These are phyloP conservation scores for Raphidocelis subcapitata DNA, from an alignment of 139 green algal species.

Conservation along the genomic window DNA sequence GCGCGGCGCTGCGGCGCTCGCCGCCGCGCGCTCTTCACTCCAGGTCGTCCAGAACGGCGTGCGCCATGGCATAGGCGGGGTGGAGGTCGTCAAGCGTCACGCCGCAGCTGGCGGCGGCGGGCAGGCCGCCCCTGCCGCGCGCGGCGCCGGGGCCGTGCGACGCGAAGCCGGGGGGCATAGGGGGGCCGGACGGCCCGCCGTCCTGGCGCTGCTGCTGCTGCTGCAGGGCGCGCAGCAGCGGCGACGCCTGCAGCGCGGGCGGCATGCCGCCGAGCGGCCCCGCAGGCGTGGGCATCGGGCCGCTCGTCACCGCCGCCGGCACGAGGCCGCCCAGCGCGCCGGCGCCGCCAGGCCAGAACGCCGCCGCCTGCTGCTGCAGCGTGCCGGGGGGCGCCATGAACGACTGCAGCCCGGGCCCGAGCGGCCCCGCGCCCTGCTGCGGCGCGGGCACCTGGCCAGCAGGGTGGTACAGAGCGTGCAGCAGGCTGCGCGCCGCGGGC, in stretches of 20 bases:
- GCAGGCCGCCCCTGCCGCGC: neutral
- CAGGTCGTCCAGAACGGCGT: slow-evolving; percentile 21
- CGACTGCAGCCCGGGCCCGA: neutral
- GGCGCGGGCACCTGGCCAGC: slow-evolving; percentile 1
- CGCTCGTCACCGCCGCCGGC: no score
- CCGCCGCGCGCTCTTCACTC: no score
- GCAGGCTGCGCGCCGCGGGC: neutral
- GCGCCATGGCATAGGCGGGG: slow-evolving; percentile 22
- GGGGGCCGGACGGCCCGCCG: neutral
- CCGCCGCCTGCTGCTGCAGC: no score
- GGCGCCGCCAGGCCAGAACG: no score
- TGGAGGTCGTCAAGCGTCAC: slow-evolving; percentile 21
- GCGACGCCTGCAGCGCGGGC: neutral
- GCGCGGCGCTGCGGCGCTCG: no score
- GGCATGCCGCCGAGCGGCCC: neutral
- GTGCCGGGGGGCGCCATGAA: no score
- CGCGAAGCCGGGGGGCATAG: neutral
- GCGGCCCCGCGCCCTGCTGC: neutral
- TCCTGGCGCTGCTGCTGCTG: slow-evolving; percentile 23
- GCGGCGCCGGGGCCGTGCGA: neutral
- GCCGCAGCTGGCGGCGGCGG: neutral
- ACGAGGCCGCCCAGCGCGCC: no score
- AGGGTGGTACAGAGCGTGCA: neutral
- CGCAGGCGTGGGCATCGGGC: neutral
- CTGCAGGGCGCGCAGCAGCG: neutral